Evolutionary conservation across 1,139 yeast genomes (phyloP).

Genomic region (Pichia terricola): DNA sequence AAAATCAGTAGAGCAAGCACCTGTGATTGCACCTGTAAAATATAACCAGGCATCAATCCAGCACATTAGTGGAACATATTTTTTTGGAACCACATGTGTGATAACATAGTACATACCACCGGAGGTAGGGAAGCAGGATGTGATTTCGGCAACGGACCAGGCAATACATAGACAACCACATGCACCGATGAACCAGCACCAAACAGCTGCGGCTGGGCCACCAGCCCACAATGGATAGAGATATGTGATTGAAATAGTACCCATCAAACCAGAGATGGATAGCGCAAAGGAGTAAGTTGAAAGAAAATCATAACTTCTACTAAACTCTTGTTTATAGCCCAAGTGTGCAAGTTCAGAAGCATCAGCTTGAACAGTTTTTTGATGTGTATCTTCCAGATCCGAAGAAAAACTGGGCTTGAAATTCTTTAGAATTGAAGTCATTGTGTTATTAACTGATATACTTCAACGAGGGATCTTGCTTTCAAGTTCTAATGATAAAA

Average conservation of each 20-base stretch:
- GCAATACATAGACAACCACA: conserved; percentile 51
- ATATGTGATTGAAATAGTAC: conserved; percentile 27
- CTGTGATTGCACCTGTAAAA: conserved; percentile 35
- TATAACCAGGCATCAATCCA: conserved; percentile 40
- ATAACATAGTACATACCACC: conserved; percentile 55
- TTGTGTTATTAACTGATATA: conserved; percentile 4
- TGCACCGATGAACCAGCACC: conserved; percentile 68
- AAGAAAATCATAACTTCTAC: conserved; percentile 22
- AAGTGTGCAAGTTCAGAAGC: conserved; percentile 23
- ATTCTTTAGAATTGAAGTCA: conserved; percentile 14
- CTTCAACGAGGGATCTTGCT: too few relatives aligned
- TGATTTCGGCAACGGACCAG: conserved; percentile 53
- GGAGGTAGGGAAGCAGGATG: conserved; percentile 62
- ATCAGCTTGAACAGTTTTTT: conserved; percentile 15
- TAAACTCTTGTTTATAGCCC: conserved; percentile 26
- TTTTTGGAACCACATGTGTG: conserved; percentile 27
- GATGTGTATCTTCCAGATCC: background rate
- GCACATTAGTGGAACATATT: conserved; percentile 26
- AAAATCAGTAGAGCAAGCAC: conserved; percentile 30
- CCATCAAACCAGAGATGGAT: conserved; percentile 19
- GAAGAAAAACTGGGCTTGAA: background rate
- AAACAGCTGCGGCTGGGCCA: conserved; percentile 49
- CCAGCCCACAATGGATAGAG: conserved; percentile 33
- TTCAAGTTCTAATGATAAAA: too few relatives aligned
- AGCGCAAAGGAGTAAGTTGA: conserved; percentile 24